Percentiles rank a stretch among this genome's conserved stretches.
phyloP scores from a whole-genome alignment of 2,329 filamentous ascomycete genomes.

The Phialophora macrospora region DNA sequence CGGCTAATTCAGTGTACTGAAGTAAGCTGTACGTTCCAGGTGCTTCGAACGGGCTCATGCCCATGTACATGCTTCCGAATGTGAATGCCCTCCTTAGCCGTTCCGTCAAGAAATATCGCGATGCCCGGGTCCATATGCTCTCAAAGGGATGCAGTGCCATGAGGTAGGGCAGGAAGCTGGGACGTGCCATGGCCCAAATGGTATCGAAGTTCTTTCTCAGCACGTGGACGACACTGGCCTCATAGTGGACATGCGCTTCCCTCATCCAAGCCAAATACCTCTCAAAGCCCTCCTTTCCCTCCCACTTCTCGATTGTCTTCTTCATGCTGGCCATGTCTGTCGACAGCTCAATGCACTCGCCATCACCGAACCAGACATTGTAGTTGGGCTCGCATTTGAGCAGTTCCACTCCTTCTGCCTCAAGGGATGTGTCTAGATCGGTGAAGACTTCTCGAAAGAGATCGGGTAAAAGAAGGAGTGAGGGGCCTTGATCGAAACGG shows the following conservation, averaged over 20 bases:
- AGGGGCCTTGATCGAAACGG: conserved; percentile 78
- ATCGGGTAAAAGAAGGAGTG: conserved; percentile 71
- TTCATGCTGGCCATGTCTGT: conserved; percentile 76
- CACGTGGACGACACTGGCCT: conserved; percentile 69
- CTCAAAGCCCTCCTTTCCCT: conserved; percentile 72
- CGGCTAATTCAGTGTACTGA: conserved; percentile 75
- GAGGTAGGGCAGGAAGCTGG: conserved; percentile 63
- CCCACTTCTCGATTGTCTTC: conserved; percentile 71
- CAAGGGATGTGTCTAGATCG: conserved; percentile 70
- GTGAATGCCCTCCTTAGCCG: conserved; percentile 72
- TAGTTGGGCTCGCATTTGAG: conserved; percentile 78
- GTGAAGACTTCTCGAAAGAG: conserved; percentile 72
- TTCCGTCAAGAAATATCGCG: conserved; percentile 72
- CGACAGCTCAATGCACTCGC: conserved; percentile 65
- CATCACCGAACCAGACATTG: conserved; percentile 73
- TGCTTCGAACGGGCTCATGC: conserved; percentile 77
- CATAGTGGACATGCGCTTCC: conserved; percentile 72
- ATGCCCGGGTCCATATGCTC: conserved; percentile 69
- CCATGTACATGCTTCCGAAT: conserved; percentile 82
- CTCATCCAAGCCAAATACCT: conserved; percentile 70
- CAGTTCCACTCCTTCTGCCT: conserved; percentile 68
- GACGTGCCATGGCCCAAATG: conserved; percentile 61
- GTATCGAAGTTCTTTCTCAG: conserved; percentile 70
- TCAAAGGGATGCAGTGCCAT: conserved; percentile 71
- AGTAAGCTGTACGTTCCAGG: conserved; percentile 74